These are phyloP conservation scores for Fusarium armeniacum DNA, from an alignment of 2,329 filamentous ascomycete genomes.

Conservation along the genomic window DNA sequence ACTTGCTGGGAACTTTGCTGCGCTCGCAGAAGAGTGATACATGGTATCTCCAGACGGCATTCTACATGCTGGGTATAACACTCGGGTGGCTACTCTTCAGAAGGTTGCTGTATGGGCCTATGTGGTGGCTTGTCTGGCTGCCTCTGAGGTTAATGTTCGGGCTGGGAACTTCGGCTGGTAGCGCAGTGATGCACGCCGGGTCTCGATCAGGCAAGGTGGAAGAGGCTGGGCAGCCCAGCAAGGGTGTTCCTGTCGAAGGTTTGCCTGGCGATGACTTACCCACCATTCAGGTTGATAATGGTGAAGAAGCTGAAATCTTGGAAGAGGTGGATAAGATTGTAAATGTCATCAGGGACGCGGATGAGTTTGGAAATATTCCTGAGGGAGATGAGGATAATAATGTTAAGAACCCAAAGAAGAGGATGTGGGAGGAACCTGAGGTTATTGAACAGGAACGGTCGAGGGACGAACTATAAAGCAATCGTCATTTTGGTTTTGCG, in stretches of 20 bases:
- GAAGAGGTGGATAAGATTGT: conserved; percentile 70
- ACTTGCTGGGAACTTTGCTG: conserved; percentile 82
- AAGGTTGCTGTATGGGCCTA: conserved; percentile 86
- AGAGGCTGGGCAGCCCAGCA: conserved; percentile 48
- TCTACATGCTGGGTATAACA: conserved; percentile 84
- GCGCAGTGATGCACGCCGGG: conserved; percentile 61
- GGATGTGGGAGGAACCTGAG: conserved; percentile 49
- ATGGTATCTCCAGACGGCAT: conserved; percentile 94
- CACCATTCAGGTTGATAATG: conserved; percentile 62
- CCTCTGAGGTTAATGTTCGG: conserved; percentile 79
- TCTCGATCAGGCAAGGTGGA: conserved; percentile 46
- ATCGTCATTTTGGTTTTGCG: not conserved
- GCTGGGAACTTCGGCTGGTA: conserved; percentile 68
- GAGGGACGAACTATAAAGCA: conserved; percentile 57
- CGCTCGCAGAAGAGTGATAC: conserved; percentile 95
- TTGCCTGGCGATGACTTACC: conserved; percentile 61
- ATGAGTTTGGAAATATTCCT: conserved; percentile 47
- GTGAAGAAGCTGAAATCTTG: conserved; percentile 57
- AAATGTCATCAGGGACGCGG: conserved; percentile 58
- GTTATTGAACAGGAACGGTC: conserved; percentile 50
- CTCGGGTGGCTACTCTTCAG: conserved; percentile 89
- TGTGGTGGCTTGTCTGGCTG: conserved; percentile 90
- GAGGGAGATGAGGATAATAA: conserved; percentile 30
- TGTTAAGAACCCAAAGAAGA: conserved; percentile 50
- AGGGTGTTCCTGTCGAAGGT: conserved; percentile 53